Evolutionary conservation across 495 filamentous ascomycete species (phyloP).

Genomic region (Pyrenula aspistea): DNA sequence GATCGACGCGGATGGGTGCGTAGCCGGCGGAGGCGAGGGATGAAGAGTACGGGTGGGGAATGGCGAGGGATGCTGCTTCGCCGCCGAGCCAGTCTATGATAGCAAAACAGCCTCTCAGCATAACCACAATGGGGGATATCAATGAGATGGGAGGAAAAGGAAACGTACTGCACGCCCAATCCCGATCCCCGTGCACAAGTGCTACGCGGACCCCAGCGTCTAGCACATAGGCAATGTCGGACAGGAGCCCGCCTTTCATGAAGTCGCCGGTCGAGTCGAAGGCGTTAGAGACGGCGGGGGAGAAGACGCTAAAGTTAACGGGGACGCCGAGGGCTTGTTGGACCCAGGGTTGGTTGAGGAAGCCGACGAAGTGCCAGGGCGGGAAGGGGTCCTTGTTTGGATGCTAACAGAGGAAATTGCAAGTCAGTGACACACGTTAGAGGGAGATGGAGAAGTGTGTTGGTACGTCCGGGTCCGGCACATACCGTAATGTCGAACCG

Average conservation of each 20-base stretch:
- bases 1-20: slow-evolving; percentile 37
- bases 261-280: slow-evolving; percentile 42
- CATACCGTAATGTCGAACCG: slow-evolving; percentile 51
- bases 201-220: slow-evolving; percentile 36
- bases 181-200: slow-evolving; percentile 49
- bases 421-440: no score
- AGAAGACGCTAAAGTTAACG: slow-evolving; percentile 40
- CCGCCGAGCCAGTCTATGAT: slow-evolving; percentile 40
- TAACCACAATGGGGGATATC: background rate
- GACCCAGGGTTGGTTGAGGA: slow-evolving; percentile 43
- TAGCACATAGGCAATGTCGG: slow-evolving; percentile 32
- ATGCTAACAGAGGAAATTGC: no score
- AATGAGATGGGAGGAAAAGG: no score
- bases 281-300: slow-evolving; percentile 30
- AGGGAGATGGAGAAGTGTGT: no score
- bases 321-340: slow-evolving; percentile 47
- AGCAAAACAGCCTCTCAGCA: background rate
- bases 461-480: no score
- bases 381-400: slow-evolving; percentile 54
- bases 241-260: slow-evolving; percentile 36
- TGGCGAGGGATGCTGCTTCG: slow-evolving; percentile 34
- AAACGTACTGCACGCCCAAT: slow-evolving; percentile 43
- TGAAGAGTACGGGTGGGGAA: slow-evolving; percentile 20
- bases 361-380: slow-evolving; percentile 40
- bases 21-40: slow-evolving; percentile 36